Percentiles rank a stretch among this genome's conserved stretches.
Evolutionary conservation across 2,329 filamentous ascomycete genomes (phyloP).

Genomic region (Colletotrichum sp.): DNA sequence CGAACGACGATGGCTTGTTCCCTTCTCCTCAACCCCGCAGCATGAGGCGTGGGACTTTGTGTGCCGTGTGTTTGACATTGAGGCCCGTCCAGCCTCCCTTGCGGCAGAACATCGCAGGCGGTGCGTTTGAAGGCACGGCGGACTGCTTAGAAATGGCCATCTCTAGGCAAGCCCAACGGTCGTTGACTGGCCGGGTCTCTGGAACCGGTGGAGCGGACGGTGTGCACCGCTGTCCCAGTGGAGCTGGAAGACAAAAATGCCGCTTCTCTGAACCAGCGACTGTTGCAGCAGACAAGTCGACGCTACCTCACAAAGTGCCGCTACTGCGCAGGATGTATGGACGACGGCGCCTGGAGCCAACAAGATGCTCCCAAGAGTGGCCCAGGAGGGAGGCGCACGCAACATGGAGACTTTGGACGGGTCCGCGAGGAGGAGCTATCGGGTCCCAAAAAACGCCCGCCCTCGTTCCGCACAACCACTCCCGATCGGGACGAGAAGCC

Average conservation of each 20-base stretch:
- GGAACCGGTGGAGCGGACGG: constrained; percentile 9
- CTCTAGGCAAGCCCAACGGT: background rate
- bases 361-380: background rate
- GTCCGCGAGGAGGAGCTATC: background rate
- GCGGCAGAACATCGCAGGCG: background rate
- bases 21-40: constrained; percentile 2
- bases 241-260: constrained; percentile 10
- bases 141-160: constrained; percentile 3
- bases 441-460: background rate
- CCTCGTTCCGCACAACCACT: background rate
- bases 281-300: constrained; percentile 5
- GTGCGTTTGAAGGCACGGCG: background rate
- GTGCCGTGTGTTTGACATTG: background rate
- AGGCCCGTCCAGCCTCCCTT: background rate
- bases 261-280: constrained; percentile 1
- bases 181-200: constrained; percentile 1
- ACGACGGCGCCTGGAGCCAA: background rate
- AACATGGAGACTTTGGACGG: background rate
- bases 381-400: background rate
- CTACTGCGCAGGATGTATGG: background rate
- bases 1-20: background rate
- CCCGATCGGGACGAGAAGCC: background rate
- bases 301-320: background rate
- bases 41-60: background rate
- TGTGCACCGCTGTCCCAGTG: constrained; percentile 1